These are phyloP conservation scores for Cercospora sesami DNA, from an alignment of 2,329 filamentous ascomycete species.

Conservation along the genomic window DNA sequence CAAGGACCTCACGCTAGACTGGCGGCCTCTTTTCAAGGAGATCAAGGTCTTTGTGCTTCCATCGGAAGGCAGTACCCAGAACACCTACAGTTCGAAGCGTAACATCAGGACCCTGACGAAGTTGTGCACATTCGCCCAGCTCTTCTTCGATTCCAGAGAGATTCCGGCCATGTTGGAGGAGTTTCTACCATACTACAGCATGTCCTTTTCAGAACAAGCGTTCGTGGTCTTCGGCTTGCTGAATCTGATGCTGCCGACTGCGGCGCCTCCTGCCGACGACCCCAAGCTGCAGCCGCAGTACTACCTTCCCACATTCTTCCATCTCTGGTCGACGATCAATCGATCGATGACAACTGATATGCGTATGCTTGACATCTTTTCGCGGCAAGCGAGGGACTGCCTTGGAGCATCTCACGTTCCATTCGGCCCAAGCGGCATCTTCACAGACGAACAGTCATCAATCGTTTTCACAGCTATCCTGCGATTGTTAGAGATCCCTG, in stretches of 20 bases:
- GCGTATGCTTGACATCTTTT: constrained; percentile 85
- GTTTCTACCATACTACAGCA: constrained; percentile 70
- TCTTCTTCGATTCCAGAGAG: constrained; percentile 89
- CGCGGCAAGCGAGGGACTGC: constrained; percentile 80
- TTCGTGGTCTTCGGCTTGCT: constrained; percentile 89
- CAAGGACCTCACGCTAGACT: constrained; percentile 87
- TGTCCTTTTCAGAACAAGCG: constrained; percentile 85
- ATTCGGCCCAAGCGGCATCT: constrained; percentile 86
- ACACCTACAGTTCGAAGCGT: constrained; percentile 56
- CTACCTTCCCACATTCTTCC: constrained; percentile 91
- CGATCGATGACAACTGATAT: constrained; percentile 85
- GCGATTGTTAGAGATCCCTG: constrained; percentile 88
- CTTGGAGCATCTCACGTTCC: constrained; percentile 71
- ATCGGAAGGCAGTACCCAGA: constrained; percentile 70
- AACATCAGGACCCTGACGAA: constrained; percentile 77
- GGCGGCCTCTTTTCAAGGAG: constrained; percentile 89
- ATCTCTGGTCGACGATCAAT: constrained; percentile 91
- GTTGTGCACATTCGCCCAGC: constrained; percentile 83
- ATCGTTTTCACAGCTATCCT: constrained; percentile 90
- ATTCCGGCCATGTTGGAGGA: constrained; percentile 67
- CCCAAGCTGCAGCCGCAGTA: constrained; percentile 80
- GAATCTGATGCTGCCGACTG: constrained; percentile 84
- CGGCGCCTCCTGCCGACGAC: constrained; percentile 69
- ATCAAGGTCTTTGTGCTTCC: constrained; percentile 88
- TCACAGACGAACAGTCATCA: constrained; percentile 86